Conservation (phyloP, 2,329 filamentous ascomycete species). For the Aotearoamyces nothofagi region DNA sequence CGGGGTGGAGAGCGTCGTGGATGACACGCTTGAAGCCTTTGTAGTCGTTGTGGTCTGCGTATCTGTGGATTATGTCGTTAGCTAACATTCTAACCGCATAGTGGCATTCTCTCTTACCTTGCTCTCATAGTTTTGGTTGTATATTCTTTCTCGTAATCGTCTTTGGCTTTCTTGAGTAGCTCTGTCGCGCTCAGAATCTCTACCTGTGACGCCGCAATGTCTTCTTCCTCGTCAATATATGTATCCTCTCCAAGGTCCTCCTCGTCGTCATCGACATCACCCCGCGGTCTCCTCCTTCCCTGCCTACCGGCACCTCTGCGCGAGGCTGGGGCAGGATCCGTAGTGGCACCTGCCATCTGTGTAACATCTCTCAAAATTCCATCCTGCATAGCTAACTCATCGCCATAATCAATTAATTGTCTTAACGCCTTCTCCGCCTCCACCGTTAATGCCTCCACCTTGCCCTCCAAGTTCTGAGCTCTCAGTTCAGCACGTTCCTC, state of each 20-base stretch:
- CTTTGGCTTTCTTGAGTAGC: slow-evolving; percentile 21
- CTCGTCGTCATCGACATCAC: slow-evolving; percentile 14
- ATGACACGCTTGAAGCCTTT: slow-evolving; percentile 43
- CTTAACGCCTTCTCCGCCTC: slow-evolving; percentile 42
- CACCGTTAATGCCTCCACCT: slow-evolving; percentile 33
- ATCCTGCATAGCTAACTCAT: slow-evolving; percentile 22
- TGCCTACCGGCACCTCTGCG: slow-evolving; percentile 15
- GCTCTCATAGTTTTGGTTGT: slow-evolving; percentile 22
- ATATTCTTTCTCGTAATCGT: slow-evolving; percentile 21
- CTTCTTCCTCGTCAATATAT: slow-evolving; percentile 12
- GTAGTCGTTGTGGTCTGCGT: slow-evolving; percentile 44
- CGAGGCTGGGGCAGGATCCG: slow-evolving; percentile 18
- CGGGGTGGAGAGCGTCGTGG: slow-evolving; percentile 40
- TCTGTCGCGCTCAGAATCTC: slow-evolving; percentile 20
- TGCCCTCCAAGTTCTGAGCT: slow-evolving; percentile 21
- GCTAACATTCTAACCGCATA: not conserved
- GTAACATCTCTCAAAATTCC: slow-evolving; percentile 18
- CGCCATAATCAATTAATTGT: slow-evolving; percentile 38
- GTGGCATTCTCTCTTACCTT: slow-evolving; percentile 21
- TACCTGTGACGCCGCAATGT: slow-evolving; percentile 9
- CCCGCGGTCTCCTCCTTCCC: slow-evolving; percentile 10
- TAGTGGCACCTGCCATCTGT: slow-evolving; percentile 9
- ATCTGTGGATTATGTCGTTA: too few species aligned
- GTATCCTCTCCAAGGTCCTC: slow-evolving; percentile 14
- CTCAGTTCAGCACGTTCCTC: slow-evolving; percentile 23